Evolutionary conservation across 805 yeast species (phyloP), one percentile per base, ranked within the genome.

Genomic region (Kluyveromyces lactis): DNA sequence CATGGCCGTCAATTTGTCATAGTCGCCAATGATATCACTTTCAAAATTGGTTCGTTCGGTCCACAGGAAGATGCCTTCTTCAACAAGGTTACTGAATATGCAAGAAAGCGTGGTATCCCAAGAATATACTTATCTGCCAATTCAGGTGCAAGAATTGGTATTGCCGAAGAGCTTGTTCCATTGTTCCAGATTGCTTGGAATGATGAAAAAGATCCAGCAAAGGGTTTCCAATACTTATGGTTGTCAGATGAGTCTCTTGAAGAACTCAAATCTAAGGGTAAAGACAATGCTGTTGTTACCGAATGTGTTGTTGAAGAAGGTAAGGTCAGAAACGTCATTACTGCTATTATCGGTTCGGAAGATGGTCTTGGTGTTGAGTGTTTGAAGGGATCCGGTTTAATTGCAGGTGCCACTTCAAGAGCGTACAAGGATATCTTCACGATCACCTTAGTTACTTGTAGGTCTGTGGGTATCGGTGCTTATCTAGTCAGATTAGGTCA

Each of bases 401-500:
- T 92, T 68, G 99, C 99, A 17, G 99, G 99, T 66, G 95, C 95
- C 21, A 92, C 99, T 34, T 85, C 97, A 10, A 81, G 86, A 62
- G 98, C 98, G 16, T 92, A 92, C 77, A 84, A 85, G 63, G 99
- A 92, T 60, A 92, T 92, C 47, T 92, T 92, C 72, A 92, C 99
- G 16, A 78, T 89, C 43, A 90, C 98, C n/a, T 73, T 92, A 63
- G 98, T 92, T 41, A 92, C 98, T n/a, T 89, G 97, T 71, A 81
- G 99, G 74, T 89, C 97, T 38, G 99, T 92, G 56, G 99, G 99
- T 81, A 92, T 92, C 63, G 99, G 99, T 72, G 99, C 99, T 33
- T 92, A 92, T 62, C 73, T 92, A 61, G 98, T 92, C 31, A 83
- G 99, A 67, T 75, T 92, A 51, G 99, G 99, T 57, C 97, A 92